Conservation (phyloP, 1,284 basidiomycete species). For the Ceratobasidium sp. region DNA sequence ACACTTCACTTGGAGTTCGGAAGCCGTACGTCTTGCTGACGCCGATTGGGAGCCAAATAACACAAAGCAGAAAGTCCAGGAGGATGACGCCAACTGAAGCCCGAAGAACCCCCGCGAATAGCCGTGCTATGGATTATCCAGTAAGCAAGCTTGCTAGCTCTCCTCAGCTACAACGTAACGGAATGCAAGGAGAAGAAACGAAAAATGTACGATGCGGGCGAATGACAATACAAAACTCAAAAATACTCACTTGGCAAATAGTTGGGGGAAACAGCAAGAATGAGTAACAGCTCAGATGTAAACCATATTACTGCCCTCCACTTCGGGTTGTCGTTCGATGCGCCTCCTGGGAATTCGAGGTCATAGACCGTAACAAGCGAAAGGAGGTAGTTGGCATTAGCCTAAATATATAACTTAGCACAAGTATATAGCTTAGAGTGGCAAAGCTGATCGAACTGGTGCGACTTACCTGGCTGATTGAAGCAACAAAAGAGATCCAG, state of each 20-base stretch:
- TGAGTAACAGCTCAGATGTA: conserved; percentile 48
- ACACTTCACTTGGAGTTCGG: conserved; percentile 48
- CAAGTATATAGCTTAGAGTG: background rate
- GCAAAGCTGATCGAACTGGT: background rate
- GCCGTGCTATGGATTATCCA: conserved; percentile 40
- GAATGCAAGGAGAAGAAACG: background rate
- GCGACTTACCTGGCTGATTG: conserved; percentile 46
- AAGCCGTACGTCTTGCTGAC: conserved; percentile 51
- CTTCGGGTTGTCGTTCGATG: conserved; percentile 49
- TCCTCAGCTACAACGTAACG: background rate
- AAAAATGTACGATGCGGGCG: background rate
- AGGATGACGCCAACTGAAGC: conserved; percentile 50
- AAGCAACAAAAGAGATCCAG: conserved; percentile 52
- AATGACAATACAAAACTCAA: background rate
- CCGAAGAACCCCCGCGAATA: conserved; percentile 50
- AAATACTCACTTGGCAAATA: conserved; percentile 47
- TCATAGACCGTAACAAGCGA: conserved; percentile 51
- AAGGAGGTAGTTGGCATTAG: conserved; percentile 50
- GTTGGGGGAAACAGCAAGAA: conserved; percentile 50
- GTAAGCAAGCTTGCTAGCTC: background rate
- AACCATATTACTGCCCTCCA: conserved; percentile 52
- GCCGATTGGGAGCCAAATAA: conserved; percentile 53
- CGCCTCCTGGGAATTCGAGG: conserved; percentile 50
- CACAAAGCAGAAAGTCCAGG: conserved; percentile 50
- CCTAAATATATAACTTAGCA: conserved; percentile 19